Evolutionary conservation across 306 rosid species (phyloP).

Genomic region (Corylus avellana): DNA sequence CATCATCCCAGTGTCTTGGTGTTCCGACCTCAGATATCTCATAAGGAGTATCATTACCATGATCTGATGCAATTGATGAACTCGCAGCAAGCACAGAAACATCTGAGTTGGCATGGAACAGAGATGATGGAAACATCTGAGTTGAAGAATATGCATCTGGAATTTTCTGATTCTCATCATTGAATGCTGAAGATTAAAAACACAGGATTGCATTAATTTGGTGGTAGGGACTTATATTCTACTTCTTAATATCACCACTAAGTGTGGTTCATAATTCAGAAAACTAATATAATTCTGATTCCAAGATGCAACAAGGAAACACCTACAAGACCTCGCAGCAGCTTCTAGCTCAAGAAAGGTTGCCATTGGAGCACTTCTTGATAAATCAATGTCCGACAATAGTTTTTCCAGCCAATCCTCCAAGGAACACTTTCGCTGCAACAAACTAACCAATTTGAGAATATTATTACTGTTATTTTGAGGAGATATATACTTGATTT

Average conservation of each 20-base stretch:
- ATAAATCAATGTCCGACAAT: slow-evolving; percentile 76
- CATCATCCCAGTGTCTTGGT: slow-evolving; percentile 45
- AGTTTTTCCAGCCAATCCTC: slow-evolving; percentile 86
- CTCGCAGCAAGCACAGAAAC: slow-evolving; percentile 39
- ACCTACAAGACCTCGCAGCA: slow-evolving; percentile 86
- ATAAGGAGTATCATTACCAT: slow-evolving; percentile 49
- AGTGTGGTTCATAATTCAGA: slow-evolving; percentile 8
- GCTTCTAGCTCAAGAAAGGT: slow-evolving; percentile 96
- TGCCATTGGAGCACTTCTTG: slow-evolving; percentile 83
- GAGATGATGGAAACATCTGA: slow-evolving; percentile 37
- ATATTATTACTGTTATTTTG: slow-evolving; percentile 11
- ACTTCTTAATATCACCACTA: slow-evolving; percentile 12
- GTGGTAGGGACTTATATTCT: background rate
- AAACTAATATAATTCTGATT: slow-evolving; percentile 6
- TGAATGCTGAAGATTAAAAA: slow-evolving; percentile 60
- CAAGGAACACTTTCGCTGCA: slow-evolving; percentile 75
- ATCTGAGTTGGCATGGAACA: slow-evolving; percentile 45
- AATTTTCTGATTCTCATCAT: slow-evolving; percentile 41
- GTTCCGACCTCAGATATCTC: slow-evolving; percentile 66
- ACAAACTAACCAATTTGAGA: slow-evolving; percentile 40
- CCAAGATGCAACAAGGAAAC: slow-evolving; percentile 32
- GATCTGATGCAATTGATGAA: slow-evolving; percentile 55
- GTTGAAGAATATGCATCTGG: slow-evolving; percentile 49
- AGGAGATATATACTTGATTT: background rate
- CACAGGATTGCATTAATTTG: slow-evolving; percentile 15